Percentiles rank a stretch among this genome's conserved stretches.
Conservation (phyloP, 176 grass and related monocot genomes). For the Avena sativa region DNA sequence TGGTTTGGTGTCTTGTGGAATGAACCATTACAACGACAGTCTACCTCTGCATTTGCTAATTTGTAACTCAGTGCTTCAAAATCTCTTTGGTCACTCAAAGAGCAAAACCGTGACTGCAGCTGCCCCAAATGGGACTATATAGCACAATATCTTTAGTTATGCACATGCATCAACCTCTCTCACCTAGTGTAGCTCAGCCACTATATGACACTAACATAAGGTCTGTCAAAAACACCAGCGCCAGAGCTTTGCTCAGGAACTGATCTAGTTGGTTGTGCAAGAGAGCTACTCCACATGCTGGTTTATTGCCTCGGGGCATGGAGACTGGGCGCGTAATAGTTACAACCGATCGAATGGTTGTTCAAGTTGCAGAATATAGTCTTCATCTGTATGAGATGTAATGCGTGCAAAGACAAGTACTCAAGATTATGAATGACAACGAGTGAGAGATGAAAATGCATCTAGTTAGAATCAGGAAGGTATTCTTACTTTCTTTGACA, state of each 20-base stretch:
- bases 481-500: slow-evolving; percentile 85
- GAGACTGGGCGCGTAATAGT: slow-evolving; percentile 68
- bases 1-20: neutral
- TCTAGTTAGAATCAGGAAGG: slow-evolving; percentile 30
- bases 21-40: neutral
- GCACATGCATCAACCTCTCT: neutral
- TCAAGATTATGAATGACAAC: neutral
- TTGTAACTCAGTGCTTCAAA: slow-evolving; percentile 47
- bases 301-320: slow-evolving; percentile 74
- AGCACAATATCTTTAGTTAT: neutral
- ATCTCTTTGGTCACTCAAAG: slow-evolving; percentile 43
- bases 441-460: neutral
- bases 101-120: slow-evolving; percentile 5
- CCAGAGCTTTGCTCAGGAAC: slow-evolving; percentile 16
- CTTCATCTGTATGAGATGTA: slow-evolving; percentile 67
- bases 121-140: neutral
- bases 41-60: slow-evolving; percentile 22
- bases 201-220: slow-evolving; percentile 1
- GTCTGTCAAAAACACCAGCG: neutral
- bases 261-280: slow-evolving; percentile 46
- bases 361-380: slow-evolving; percentile 87
- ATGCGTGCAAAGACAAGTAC: neutral
- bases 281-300: slow-evolving; percentile 64
- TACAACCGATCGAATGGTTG: slow-evolving; percentile 82
- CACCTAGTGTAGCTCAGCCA: slow-evolving; percentile 15